Conservation (phyloP, 2,329 filamentous ascomycete species). For the Drechslerella dactyloides region DNA sequence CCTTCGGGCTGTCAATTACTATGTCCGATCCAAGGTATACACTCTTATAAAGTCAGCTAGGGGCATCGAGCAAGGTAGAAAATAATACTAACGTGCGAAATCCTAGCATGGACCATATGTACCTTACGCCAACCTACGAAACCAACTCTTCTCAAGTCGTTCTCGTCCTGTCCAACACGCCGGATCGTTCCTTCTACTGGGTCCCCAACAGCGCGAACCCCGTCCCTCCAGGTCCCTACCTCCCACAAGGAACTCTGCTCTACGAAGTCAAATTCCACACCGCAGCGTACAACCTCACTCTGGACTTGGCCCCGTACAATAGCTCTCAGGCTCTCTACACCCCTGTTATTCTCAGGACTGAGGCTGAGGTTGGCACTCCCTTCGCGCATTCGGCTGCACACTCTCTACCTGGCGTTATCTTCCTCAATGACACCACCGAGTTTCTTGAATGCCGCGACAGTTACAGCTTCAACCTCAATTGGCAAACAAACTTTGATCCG, state of each 20-base stretch:
- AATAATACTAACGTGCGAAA: conserved; percentile 1
- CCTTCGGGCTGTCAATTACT: conserved; percentile 25
- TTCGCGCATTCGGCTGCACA: conserved; percentile 27
- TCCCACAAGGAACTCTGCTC: conserved; percentile 33
- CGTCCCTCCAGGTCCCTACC: conserved; percentile 28
- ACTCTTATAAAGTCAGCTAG: neutral
- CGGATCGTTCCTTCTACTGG: conserved; percentile 46
- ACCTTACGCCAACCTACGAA: conserved; percentile 11
- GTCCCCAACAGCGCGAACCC: conserved; percentile 46
- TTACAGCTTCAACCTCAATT: conserved; percentile 20
- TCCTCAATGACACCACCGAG: conserved; percentile 28
- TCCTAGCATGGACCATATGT: conserved; percentile 31
- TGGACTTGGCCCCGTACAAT: conserved; percentile 28
- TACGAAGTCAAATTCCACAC: conserved; percentile 47
- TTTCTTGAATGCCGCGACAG: conserved; percentile 24
- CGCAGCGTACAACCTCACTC: conserved; percentile 34
- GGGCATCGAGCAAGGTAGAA: neutral
- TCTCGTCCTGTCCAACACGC: conserved; percentile 13
- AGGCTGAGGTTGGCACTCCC: conserved; percentile 13
- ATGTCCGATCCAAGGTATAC: conserved; percentile 15
- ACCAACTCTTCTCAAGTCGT: conserved; percentile 14
- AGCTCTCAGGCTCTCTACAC: conserved; percentile 21
- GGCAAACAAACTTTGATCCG: conserved; percentile 33
- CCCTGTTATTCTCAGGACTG: conserved; percentile 30
- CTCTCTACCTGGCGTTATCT: conserved; percentile 9